Evolutionary conservation across 1,139 yeast species (phyloP).

Genomic region (Hyphopichia khmerensis): DNA sequence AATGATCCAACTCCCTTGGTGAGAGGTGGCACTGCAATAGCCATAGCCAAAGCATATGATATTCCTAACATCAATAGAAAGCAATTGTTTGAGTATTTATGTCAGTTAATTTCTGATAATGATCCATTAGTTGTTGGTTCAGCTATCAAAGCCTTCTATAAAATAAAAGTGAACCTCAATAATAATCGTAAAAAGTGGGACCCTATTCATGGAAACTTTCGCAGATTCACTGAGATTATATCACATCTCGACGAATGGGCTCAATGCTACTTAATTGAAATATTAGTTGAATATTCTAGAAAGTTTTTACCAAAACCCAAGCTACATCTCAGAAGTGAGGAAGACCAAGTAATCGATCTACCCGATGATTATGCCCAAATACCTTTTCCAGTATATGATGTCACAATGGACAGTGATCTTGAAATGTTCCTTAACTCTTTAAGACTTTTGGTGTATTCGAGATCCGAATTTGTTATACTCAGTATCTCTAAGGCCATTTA

Average conservation of each 20-base stretch:
- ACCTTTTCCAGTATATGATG: conserved; percentile 34
- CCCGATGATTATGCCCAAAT: conserved; percentile 36
- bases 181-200: conserved; percentile 51
- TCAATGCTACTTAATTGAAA: conserved; percentile 59
- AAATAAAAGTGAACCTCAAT: conserved; percentile 30
- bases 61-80: conserved; percentile 30
- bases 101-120: conserved; percentile 59
- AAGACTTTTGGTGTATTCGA: conserved; percentile 43
- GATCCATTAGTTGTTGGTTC: conserved; percentile 68
- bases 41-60: conserved; percentile 63
- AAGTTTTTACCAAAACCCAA: conserved; percentile 56
- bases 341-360: conserved; percentile 28
- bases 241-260: conserved; percentile 72
- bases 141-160: conserved; percentile 58
- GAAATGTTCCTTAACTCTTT: conserved; percentile 50
- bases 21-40: conserved; percentile 75
- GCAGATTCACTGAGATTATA: conserved; percentile 58
- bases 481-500: conserved; percentile 56
- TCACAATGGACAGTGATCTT: conserved; percentile 55
- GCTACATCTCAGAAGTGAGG: conserved; percentile 23
- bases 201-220: conserved; percentile 68
- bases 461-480: conserved; percentile 63
- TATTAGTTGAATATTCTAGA: conserved; percentile 67
- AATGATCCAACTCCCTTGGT: conserved; percentile 78
- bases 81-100: conserved; percentile 51